Conservation (phyloP, 768 basidiomycete genomes). For the Amanita muscaria region DNA sequence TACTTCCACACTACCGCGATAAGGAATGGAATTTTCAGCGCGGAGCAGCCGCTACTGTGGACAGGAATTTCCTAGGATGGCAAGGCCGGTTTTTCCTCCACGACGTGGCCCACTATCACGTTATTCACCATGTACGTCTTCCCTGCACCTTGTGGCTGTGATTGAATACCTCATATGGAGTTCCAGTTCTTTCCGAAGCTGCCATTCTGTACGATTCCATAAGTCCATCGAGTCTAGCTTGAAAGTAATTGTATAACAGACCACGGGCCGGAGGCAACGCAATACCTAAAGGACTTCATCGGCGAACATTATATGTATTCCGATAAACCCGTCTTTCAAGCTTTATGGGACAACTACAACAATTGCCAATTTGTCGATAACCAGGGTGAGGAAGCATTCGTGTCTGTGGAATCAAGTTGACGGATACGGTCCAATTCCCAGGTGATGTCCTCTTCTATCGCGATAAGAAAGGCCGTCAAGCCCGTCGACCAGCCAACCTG, state of each 20-base stretch:
- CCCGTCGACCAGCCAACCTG: conserved; percentile 23
- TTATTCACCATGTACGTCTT: conserved; percentile 47
- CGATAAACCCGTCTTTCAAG: conserved; percentile 31
- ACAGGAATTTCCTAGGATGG: conserved; percentile 51
- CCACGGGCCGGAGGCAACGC: conserved; percentile 42
- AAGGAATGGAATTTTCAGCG: conserved; percentile 53
- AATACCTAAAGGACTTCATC: conserved; percentile 39
- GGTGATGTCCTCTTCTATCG: conserved; percentile 39
- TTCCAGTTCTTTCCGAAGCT: conserved; percentile 51
- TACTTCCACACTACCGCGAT: conserved; percentile 48
- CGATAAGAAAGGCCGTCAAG: conserved; percentile 30
- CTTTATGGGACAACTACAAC: conserved; percentile 49
- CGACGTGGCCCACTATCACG: conserved; percentile 56
- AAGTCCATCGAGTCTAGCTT: neutral
- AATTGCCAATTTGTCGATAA: conserved; percentile 52
- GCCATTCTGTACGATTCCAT: conserved; percentile 39
- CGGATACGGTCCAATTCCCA: conserved; percentile 7
- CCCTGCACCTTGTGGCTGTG: no score
- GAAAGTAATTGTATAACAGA: conserved; percentile 23
- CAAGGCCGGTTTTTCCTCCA: conserved; percentile 62
- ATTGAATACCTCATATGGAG: no score
- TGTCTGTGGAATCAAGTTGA: neutral
- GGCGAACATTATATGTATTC: conserved; percentile 41
- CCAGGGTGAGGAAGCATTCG: conserved; percentile 25
- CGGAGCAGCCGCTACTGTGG: conserved; percentile 53